phyloP scores from a whole-genome alignment of 768 basidiomycete species.

The Lactarius sp. region DNA sequence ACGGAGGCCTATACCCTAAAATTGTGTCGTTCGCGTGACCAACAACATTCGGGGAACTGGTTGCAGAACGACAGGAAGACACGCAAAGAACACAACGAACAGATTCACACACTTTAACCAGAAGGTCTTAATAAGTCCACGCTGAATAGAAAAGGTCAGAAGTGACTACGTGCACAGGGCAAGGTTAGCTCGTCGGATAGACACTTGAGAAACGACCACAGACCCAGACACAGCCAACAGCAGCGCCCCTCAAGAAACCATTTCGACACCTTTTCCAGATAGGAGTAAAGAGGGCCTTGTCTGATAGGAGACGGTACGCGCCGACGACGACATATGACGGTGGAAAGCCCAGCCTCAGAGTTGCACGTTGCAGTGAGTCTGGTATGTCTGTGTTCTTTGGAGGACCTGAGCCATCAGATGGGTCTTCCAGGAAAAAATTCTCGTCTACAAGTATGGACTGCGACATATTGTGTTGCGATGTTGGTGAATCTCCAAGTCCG shows the following conservation, averaged over 20 bases:
- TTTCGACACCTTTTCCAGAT: constrained; percentile 85
- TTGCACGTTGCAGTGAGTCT: constrained; percentile 44
- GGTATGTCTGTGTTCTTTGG: neutral
- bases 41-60: constrained; percentile 57
- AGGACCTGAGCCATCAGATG: constrained; percentile 15
- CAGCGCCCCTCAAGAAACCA: constrained; percentile 62
- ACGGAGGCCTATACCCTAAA: constrained; percentile 61
- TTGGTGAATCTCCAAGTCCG: neutral
- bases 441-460: constrained; percentile 4
- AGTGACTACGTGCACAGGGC: constrained; percentile 42
- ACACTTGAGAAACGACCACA: constrained; percentile 24
- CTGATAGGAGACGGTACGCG: constrained; percentile 74
- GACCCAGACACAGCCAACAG: constrained; percentile 71
- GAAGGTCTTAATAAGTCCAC: constrained; percentile 58
- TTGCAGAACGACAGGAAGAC: neutral
- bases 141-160: constrained; percentile 69
- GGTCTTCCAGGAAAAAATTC: neutral
- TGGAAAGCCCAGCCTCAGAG: constrained; percentile 63
- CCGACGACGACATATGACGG: constrained; percentile 85
- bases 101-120: constrained; percentile 47
- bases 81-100: neutral
- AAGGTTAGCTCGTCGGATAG: neutral
- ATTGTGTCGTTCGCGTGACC: constrained; percentile 59
- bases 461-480: neutral
- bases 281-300: constrained; percentile 61